Evolutionary conservation across 306 rosid genomes (phyloP), one percentile per base, ranked within the genome.

Genomic region (Fragaria nilgerrensis): DNA sequence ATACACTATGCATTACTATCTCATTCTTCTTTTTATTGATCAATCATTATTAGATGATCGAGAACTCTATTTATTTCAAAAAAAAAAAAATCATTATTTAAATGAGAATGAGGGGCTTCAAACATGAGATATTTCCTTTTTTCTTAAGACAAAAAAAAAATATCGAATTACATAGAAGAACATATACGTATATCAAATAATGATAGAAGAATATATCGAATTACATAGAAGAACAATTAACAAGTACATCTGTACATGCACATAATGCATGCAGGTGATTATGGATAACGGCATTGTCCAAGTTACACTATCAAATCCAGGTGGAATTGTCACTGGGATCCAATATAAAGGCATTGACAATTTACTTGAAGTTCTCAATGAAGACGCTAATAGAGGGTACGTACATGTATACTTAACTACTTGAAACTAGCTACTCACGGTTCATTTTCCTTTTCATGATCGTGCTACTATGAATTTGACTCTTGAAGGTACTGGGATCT

Each of bases 401-500:
- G 12, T 32, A 16, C 7, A 17, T 64, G 67, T 47, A 1, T 25
- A 19, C 44, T 22, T 17, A 23, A 25, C 53, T 12, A 14, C n/a
- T 14, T 59, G 74, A 22, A 43, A 13, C 8, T 43, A 41, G 1
- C 4, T 43, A 41, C 2, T 62, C 14, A 9, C 12, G 7, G 2
- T 62, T 7, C 41, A 15, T 45, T 62, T 10, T 0, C 9, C 15
- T 44, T 9, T 7, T 5, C 12, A 14, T 34, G 20, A 29, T 29
- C 39, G 10, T 13, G n/a, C 1, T 13, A 32, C 10, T 64, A 11
- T 0, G 29, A 47, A 13, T 11, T 74, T 66, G 53, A 14, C 19
- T 3, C 79, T 11, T 78, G 52, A 39, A 94, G 98, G 85, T 94
- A 94, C 64, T 94, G 97, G 97, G 98, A 94, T 85, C 92, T 94